These are phyloP conservation scores for Cucumis sativus DNA, from an alignment of 306 rosid species.

Conservation along the genomic window DNA sequence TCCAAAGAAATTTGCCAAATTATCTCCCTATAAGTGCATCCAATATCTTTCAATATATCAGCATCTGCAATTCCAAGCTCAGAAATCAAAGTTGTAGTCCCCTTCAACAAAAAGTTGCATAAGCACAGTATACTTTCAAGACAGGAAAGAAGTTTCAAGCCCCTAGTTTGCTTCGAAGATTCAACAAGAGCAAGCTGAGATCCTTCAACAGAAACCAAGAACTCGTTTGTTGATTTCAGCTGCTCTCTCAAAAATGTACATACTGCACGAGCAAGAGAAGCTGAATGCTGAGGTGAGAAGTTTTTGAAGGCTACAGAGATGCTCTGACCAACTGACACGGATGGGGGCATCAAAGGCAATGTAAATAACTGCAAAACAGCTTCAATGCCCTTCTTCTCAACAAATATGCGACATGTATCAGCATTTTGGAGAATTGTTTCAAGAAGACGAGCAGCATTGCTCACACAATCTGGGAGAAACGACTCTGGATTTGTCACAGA, in stretches of 20 bases:
- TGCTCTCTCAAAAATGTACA: slow-evolving; percentile 76
- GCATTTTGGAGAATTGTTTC: slow-evolving; percentile 96
- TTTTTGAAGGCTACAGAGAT: slow-evolving; percentile 84
- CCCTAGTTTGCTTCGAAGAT: slow-evolving; percentile 48
- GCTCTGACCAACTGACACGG: slow-evolving; percentile 73
- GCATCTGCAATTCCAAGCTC: slow-evolving; percentile 82
- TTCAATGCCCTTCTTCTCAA: slow-evolving; percentile 92
- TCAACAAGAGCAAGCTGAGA: slow-evolving; percentile 67
- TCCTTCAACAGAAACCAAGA: slow-evolving; percentile 64
- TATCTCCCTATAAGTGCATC: slow-evolving; percentile 70
- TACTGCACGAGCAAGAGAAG: slow-evolving; percentile 79
- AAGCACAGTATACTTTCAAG: slow-evolving; percentile 76
- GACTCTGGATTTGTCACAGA: slow-evolving; percentile 45
- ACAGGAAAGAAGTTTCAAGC: slow-evolving; percentile 66
- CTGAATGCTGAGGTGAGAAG: slow-evolving; percentile 87
- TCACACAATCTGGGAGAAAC: slow-evolving; percentile 75
- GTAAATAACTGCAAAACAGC: slow-evolving; percentile 77
- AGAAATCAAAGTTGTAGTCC: slow-evolving; percentile 66
- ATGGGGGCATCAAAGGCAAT: slow-evolving; percentile 75
- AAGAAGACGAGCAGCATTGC: slow-evolving; percentile 81
- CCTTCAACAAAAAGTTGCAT: slow-evolving; percentile 77
- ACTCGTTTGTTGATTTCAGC: slow-evolving; percentile 78
- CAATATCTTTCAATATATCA: slow-evolving; percentile 84
- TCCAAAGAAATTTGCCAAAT: slow-evolving; percentile 86
- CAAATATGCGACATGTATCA: slow-evolving; percentile 85